These are phyloP conservation scores for Zymoseptoria passerinii DNA, from an alignment of 2,329 filamentous ascomycete genomes.

Conservation along the genomic window DNA sequence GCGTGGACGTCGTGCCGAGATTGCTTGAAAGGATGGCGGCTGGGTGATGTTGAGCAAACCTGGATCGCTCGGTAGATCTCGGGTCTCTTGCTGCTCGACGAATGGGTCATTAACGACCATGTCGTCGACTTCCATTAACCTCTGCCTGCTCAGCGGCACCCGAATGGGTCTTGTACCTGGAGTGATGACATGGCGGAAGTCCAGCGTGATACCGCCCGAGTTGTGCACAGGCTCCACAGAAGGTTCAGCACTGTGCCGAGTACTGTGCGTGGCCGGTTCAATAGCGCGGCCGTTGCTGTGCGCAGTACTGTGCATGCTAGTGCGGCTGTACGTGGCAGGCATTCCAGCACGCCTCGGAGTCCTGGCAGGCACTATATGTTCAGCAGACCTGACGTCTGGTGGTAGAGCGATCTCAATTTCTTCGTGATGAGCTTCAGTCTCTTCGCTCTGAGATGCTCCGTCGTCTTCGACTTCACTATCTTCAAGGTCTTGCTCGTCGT, in stretches of 20 bases:
- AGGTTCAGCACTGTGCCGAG: not conserved
- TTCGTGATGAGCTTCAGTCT: not conserved
- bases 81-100: not conserved
- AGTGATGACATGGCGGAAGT: conserved; percentile 6
- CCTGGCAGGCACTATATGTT: not conserved
- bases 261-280: not conserved
- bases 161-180: not conserved
- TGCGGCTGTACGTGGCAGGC: not conserved
- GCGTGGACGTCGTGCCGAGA: conserved; percentile 6
- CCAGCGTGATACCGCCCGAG: conserved; percentile 2
- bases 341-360: not conserved
- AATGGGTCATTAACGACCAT: conserved; percentile 13
- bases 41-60: not conserved
- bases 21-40: not conserved
- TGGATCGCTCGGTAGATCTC: not conserved
- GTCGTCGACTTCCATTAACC: conserved; percentile 22
- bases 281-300: not conserved
- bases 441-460: conserved; percentile 4
- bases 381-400: not conserved
- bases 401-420: not conserved
- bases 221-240: not conserved
- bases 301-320: not conserved
- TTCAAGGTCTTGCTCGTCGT: conserved; percentile 12
- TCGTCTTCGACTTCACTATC: conserved; percentile 10
- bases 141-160: conserved; percentile 2